Base-by-base conservation (phyloP, 306 rosid genomes). In the Mucuna pruriens region DNA sequence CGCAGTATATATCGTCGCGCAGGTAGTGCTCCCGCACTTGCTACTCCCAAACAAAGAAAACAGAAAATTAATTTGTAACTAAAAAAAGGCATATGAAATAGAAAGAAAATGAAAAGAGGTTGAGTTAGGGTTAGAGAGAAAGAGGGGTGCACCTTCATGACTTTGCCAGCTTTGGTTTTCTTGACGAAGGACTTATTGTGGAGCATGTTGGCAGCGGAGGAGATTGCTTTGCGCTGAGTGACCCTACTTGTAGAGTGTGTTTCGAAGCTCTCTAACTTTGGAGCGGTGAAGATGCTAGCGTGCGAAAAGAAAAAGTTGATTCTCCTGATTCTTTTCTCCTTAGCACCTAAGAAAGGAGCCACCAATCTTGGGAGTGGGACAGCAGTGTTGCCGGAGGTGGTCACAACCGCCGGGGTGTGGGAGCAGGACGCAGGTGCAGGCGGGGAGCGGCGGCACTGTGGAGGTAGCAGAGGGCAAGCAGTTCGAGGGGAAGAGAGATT, bases 21-120 rank as follows among this genome's bases (percentile, higher is more conserved):
- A 96, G 88, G 73, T 96, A 96, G 87, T 93, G 99, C 80, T 96
- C 99, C 85, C 97, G 86, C 33, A 92, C 91, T 74, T 91, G 95
- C 98, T 95, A 89, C 61, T 36, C 54, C 25, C 67, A 31, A 62
- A 8, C 15, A 8, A n/a, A 66, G 34, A 33, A 61, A 38, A 78
- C n/a, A 61, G 2, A 42, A 51, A 77, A 22, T 1, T 39, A 15
- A 33, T 48, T 38, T 1, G 22, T 17, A 29, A 31, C 10, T 31
- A 13, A n/a, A 54, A 77, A 33, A 9, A 8, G 7, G n/a, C 38
- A 7, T n/a, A 11, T n/a, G 31, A 29, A 29, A 29, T 1, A 64
- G 74, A 9, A 22, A 20, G 15, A 51, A 19, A 68, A 66, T 7
- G 19, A 38, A 29, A 51, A 16, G 66, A 67, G 23, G 4, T 7